A percentile compares a stretch with the other conserved stretches of the same genome.
Evolutionary conservation across 2,329 filamentous ascomycete genomes (phyloP).

Genomic region (Sclerotinia subarctica): DNA sequence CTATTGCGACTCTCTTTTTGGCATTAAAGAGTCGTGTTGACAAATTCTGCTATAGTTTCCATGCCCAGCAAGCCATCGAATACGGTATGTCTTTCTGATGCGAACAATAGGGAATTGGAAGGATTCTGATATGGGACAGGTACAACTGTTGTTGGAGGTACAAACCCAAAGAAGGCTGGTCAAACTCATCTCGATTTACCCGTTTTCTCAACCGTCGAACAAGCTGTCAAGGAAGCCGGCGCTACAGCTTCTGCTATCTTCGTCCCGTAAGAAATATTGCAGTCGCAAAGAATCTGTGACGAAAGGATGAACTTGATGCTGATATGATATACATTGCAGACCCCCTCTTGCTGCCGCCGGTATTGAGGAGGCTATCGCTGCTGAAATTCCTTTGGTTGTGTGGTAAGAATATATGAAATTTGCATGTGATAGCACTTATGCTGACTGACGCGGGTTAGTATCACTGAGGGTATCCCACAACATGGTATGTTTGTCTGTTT

Average conservation of each 20-base stretch:
- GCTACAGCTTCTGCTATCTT: slow-evolving; percentile 93
- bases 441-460: slow-evolving; percentile 45
- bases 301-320: slow-evolving; percentile 19
- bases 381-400: slow-evolving; percentile 91
- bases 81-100: slow-evolving; percentile 65
- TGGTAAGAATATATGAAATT: slow-evolving; percentile 51
- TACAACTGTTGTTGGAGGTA: slow-evolving; percentile 96
- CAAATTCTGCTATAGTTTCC: slow-evolving; percentile 65
- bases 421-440: slow-evolving; percentile 24
- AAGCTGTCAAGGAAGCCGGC: slow-evolving; percentile 86
- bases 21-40: slow-evolving; percentile 31
- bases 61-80: slow-evolving; percentile 95
- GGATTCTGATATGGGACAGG: slow-evolving; percentile 51
- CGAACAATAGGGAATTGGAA: slow-evolving; percentile 19
- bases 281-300: slow-evolving; percentile 16
- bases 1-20: not conserved
- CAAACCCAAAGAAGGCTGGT: slow-evolving; percentile 98
- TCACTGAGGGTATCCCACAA: slow-evolving; percentile 96
- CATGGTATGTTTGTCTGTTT: slow-evolving; percentile 63
- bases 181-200: slow-evolving; percentile 83
- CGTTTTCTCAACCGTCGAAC: slow-evolving; percentile 85
- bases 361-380: slow-evolving; percentile 94
- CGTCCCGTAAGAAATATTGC: slow-evolving; percentile 64
- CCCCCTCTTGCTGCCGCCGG: slow-evolving; percentile 87
- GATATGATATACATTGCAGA: slow-evolving; percentile 47